These are phyloP conservation scores for Talaromyces borbonicus DNA, from an alignment of 495 filamentous ascomycete species.

Conservation along the genomic window DNA sequence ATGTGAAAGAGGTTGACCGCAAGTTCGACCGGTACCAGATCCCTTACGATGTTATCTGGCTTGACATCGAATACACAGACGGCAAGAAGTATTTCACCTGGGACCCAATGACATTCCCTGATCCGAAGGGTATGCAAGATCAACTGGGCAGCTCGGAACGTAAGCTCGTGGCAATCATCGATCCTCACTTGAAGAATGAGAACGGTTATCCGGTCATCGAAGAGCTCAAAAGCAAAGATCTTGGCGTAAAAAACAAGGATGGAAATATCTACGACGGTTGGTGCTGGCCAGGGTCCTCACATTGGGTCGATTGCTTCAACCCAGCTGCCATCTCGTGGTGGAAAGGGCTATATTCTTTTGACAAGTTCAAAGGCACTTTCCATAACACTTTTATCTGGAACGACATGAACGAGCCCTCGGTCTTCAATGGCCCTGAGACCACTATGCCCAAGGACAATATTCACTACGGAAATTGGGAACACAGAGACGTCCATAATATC, in stretches of 20 bases:
- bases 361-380: constrained; percentile 70
- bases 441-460: constrained; percentile 98
- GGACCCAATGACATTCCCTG: constrained; percentile 76
- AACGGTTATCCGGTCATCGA: constrained; percentile 64
- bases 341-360: constrained; percentile 75
- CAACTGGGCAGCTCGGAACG: constrained; percentile 73
- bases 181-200: constrained; percentile 94
- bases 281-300: constrained; percentile 95
- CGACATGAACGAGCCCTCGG: constrained; percentile 98
- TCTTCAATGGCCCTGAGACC: constrained; percentile 95
- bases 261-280: constrained; percentile 84
- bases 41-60: constrained; percentile 97
- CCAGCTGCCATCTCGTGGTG: constrained; percentile 83
- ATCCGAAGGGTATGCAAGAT: constrained; percentile 80
- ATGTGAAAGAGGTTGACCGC: constrained; percentile 90
- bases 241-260: constrained; percentile 83
- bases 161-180: constrained; percentile 90
- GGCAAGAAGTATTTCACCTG: constrained; percentile 97
- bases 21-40: constrained; percentile 93
- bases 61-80: constrained; percentile 94
- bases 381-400: constrained; percentile 94
- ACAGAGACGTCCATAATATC: constrained; percentile 91
- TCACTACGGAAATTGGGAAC: constrained; percentile 87
- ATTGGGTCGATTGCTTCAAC: constrained; percentile 95
- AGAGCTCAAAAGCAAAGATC: constrained; percentile 71